These are phyloP conservation scores for Aspergillus sp. DNA, from an alignment of 2,329 filamentous ascomycete genomes.

Conservation along the genomic window DNA sequence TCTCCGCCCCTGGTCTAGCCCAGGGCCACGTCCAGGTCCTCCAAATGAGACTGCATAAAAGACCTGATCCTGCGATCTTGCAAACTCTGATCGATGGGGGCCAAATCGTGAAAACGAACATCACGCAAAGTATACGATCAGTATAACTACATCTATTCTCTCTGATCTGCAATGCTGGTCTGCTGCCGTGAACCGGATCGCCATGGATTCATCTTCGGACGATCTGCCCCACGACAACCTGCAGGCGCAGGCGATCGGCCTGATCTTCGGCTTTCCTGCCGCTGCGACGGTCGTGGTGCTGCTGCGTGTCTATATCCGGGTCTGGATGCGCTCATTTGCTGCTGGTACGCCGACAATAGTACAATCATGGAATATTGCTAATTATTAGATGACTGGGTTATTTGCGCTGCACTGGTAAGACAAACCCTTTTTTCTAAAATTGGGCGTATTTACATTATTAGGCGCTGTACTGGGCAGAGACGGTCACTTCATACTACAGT, in stretches of 20 bases:
- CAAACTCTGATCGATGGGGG: no score
- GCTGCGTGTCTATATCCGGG: conserved; percentile 18
- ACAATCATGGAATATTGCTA: not conserved
- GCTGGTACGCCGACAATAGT: conserved; percentile 9
- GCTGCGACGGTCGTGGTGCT: conserved; percentile 17
- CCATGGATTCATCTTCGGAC: not conserved
- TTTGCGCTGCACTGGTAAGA: conserved; percentile 7
- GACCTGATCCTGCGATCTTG: no score
- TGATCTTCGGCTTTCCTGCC: conserved; percentile 18
- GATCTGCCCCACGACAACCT: conserved; percentile 9
- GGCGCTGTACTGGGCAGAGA: conserved; percentile 19
- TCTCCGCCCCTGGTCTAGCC: no score
- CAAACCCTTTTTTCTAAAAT: no score
- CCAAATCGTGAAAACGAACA: no score
- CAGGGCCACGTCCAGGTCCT: no score
- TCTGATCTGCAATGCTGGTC: not conserved
- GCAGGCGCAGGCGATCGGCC: conserved; percentile 16
- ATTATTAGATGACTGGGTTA: conserved; percentile 14
- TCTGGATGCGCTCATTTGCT: conserved; percentile 16
- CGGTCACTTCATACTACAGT: conserved; percentile 17
- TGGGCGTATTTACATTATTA: conserved; percentile 10
- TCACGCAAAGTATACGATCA: no score
- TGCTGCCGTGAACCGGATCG: no score
- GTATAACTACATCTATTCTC: no score
- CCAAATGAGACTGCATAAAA: no score